Percentiles rank a stretch among this genome's conserved stretches.
Evolutionary conservation across 352 stramenopile species (phyloP).

Genomic region (Phytophthora tubulina): DNA sequence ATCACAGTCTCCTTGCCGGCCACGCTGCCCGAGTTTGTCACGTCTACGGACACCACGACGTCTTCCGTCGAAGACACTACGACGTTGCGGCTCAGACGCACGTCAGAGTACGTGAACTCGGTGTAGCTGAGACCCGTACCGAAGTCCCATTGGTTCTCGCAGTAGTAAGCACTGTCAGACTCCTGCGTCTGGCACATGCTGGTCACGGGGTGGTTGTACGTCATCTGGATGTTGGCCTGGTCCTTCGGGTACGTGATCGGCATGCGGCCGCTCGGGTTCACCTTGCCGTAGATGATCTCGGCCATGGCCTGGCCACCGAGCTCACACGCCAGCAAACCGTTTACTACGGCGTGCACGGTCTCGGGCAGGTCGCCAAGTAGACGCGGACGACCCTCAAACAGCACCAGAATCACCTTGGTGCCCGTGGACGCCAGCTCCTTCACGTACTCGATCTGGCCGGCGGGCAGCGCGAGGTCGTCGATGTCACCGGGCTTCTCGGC

Average conservation of each 20-base stretch:
- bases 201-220: slow-evolving; percentile 72
- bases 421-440: slow-evolving; percentile 36
- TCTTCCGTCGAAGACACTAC: slow-evolving; percentile 14
- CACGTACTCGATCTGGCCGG: slow-evolving; percentile 29
- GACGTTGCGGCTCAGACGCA: slow-evolving; percentile 46
- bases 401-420: slow-evolving; percentile 72
- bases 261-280: slow-evolving; percentile 52
- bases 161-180: slow-evolving; percentile 41
- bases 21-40: slow-evolving; percentile 55
- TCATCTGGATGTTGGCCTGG: slow-evolving; percentile 54
- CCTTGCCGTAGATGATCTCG: slow-evolving; percentile 43
- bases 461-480: slow-evolving; percentile 25
- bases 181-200: slow-evolving; percentile 60
- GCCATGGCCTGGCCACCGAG: slow-evolving; percentile 32
- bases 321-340: slow-evolving; percentile 32
- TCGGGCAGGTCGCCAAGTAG: slow-evolving; percentile 61
- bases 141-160: slow-evolving; percentile 78
- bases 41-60: slow-evolving; percentile 48
- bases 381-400: slow-evolving; percentile 67
- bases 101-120: slow-evolving; percentile 62
- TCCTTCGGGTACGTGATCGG: slow-evolving; percentile 84
- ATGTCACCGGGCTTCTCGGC: slow-evolving; percentile 52
- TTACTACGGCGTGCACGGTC: slow-evolving; percentile 40
- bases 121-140: slow-evolving; percentile 81
- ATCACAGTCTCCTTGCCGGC: slow-evolving; percentile 34